Percentiles rank a stretch among this genome's conserved stretches.
These are phyloP conservation scores for Pachyrhizus erosus DNA, from an alignment of 306 rosid species.

Conservation along the genomic window DNA sequence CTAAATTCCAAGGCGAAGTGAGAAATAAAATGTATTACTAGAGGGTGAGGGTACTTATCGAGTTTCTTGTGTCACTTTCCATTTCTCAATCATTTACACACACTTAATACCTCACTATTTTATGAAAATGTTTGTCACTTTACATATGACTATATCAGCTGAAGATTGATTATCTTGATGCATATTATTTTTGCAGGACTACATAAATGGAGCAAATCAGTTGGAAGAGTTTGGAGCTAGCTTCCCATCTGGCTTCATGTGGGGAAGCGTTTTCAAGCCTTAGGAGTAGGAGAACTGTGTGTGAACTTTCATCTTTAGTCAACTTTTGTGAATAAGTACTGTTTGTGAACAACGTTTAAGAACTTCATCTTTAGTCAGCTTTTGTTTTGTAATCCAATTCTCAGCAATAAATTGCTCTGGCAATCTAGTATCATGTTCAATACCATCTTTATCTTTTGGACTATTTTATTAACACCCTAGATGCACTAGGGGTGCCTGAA, in stretches of 20 bases:
- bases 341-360: constrained; percentile 51
- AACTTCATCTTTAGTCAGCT: constrained; percentile 43
- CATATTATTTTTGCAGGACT: constrained; percentile 53
- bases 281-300: constrained; percentile 46
- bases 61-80: no score
- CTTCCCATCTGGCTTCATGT: constrained; percentile 43
- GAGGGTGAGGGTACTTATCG: no score
- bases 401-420: constrained; percentile 52
- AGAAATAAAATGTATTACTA: constrained; percentile 38
- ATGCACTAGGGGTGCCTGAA: constrained; percentile 99
- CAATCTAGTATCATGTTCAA: not conserved
- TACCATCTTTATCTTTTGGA: constrained; percentile 17
- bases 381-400: constrained; percentile 45
- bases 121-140: not conserved
- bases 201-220: constrained; percentile 44
- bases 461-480: constrained; percentile 61
- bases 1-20: constrained; percentile 64
- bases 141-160: no score
- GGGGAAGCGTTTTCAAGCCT: constrained; percentile 47
- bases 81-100: not conserved
- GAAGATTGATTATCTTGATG: constrained; percentile 39
- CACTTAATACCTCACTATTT: not conserved
- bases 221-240: constrained; percentile 49
- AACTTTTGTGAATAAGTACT: constrained; percentile 46
- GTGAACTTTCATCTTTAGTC: constrained; percentile 30